Conservation (phyloP, 2,329 filamentous ascomycete genomes). For the Fusarium sp. region DNA sequence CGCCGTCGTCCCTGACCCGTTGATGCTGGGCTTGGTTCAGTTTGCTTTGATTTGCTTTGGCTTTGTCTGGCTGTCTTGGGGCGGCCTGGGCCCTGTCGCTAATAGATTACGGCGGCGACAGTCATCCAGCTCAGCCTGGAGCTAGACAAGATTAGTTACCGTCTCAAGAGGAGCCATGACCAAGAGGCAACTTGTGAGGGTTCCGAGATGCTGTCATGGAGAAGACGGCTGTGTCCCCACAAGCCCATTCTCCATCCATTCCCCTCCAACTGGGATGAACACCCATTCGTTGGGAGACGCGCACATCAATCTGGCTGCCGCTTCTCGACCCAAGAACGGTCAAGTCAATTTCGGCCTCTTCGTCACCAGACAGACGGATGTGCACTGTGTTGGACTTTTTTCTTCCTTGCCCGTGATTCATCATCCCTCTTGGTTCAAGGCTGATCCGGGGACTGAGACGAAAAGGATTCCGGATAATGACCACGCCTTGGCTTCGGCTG, state of each 20-base stretch:
- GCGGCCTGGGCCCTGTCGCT: conserved; percentile 22
- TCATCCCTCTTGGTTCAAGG: neutral
- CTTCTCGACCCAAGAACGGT: conserved; percentile 30
- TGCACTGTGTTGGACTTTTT: conserved; percentile 19
- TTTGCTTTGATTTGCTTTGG: conserved; percentile 23
- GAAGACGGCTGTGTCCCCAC: conserved; percentile 19
- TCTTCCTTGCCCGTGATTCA: neutral
- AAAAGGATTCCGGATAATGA: neutral
- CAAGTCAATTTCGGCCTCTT: conserved; percentile 14
- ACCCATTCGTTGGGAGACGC: conserved; percentile 33
- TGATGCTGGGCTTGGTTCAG: neutral
- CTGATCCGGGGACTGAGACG: neutral
- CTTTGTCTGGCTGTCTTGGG: conserved; percentile 26
- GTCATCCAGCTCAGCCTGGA: conserved; percentile 13
- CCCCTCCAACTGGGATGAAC: conserved; percentile 41
- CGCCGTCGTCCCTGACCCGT: conserved; percentile 1
- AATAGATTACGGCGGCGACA: conserved; percentile 37
- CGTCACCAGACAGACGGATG: conserved; percentile 10
- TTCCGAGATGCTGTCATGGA: conserved; percentile 15
- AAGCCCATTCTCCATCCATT: conserved; percentile 23
- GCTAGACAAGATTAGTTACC: conserved; percentile 26
- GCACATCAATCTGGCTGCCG: conserved; percentile 21
- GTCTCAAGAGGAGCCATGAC: conserved; percentile 11
- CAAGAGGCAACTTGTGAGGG: conserved; percentile 15
- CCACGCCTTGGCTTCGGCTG: neutral